Base-by-base conservation (phyloP, 2,329 filamentous ascomycete genomes). In the Diaporthe australafricana region DNA sequence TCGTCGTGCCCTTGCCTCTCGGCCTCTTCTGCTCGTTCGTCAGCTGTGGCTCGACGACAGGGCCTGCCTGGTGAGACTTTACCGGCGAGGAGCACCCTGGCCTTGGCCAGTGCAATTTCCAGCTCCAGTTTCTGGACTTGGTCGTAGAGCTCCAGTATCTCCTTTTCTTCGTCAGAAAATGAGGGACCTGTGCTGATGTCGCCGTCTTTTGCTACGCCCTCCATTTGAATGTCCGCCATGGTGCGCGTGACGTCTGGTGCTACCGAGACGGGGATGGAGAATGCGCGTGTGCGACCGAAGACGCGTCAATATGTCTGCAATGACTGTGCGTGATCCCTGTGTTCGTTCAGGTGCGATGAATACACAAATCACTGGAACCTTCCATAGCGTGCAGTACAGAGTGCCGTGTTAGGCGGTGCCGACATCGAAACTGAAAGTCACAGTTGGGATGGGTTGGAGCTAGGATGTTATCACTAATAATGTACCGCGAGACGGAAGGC, bases 61-160 rank as follows among this genome's bases (percentile, higher is more conserved):
- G 35, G 17, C 9, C 20, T 22, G 17, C 30, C 5, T 40, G 5
- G 14, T 4, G 16, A 40, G 6, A 11, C 56, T 70, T 50, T 27
- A 72, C 72, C 57, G 27, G 72, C 70, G 67, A 73, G 69, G 16
- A 50, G 65, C 22, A 68, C 57, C 60, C 72, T 71, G 22, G 87
- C 87, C 55, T 83, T 86, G 16, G 95, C 81, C 48, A 96, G 85
- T 47, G 91, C 91, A 70, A 91, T 89, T 82, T 96, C 92, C 27
- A 96, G 83, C 77, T 91, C 89, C 55, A 95, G 85, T 79, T 93
- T 90, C 77, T 92, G 90, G 32, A 94, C 84, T 75, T 88, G 87
- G 79, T 95, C 91, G 81, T 94, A 93, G 62, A 95, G 87, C 50
- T 90, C 87, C 45, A 96, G 84, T 35, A 92, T 87, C 74, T 87